Evolutionary conservation across 1,284 basidiomycete genomes (phyloP), one percentile per base, ranked within the genome.

Genomic region (Heterobasidion irregulare): DNA sequence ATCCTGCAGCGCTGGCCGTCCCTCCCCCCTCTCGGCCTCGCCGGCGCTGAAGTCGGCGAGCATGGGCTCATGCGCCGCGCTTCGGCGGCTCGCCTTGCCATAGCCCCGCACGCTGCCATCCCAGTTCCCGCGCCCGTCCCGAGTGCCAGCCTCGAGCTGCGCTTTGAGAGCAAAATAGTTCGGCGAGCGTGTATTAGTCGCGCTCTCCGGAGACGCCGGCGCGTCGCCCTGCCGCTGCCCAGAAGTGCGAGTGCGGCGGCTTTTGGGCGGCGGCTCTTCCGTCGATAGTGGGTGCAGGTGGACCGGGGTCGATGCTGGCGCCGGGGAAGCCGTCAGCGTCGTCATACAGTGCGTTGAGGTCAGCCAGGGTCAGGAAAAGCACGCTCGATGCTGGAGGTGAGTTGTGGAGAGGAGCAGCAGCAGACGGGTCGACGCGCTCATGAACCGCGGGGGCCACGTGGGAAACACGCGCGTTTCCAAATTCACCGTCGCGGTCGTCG

Each of bases 201-300:
- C 1, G 18, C 15, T 43, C 43, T 56, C 54, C 6, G 18, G n/a
- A 8, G 57, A 10, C 10, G n/a, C 26, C 26, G 53, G 33, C 13
- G 48, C 10, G 10, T 52, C 52, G 16, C 26, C 49, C 6, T 56
- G 54, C 18, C 45, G 47, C 16, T 34, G 58, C 57, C 62, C 64
- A 58, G 26, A 4, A 2, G 62, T 57, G 59, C 74, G 68, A 62
- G 74, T 67, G 58, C 75, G 64, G 50, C 75, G 73, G 2, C 69
- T 65, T 59, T 75, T 70, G 10, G 79, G 71, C n/a, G 76, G 68
- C 6, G 64, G 63, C 46, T 83, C 78, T 41, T 84, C 82, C 8
- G 74, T 72, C 15, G 76, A 78, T 18, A 88, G 75, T 50, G 85
- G 85, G 62, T 88, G 85, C 0, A 78, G 79, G 58, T 87, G 77